Conservation (phyloP, 306 rosid species). For the Prunus fruticosa region DNA sequence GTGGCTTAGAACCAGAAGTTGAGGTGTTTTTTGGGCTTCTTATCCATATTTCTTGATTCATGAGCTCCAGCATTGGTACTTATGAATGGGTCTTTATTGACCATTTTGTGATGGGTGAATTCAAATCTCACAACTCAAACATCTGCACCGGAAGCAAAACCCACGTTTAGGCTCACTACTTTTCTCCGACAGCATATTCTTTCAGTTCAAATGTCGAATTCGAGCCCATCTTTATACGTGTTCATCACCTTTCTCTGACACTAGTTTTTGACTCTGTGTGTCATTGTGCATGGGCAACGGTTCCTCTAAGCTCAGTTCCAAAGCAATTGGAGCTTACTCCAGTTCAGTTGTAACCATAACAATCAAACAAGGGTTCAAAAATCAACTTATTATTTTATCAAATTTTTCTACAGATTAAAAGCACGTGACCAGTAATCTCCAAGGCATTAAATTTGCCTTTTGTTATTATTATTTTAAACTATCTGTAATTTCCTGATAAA, state of each 20-base stretch:
- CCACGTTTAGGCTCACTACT: constrained; percentile 26
- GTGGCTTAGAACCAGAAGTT: background rate
- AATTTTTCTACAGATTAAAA: too few species aligned
- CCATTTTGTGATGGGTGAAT: constrained; percentile 23
- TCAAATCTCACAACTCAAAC: constrained; percentile 26
- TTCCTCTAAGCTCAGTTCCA: constrained; percentile 19
- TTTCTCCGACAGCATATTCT: constrained; percentile 52
- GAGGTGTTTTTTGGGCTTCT: background rate
- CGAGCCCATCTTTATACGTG: constrained; percentile 17
- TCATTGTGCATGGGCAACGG: constrained; percentile 23
- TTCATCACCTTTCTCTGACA: constrained; percentile 15
- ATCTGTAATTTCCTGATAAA: background rate
- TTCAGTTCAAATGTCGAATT: constrained; percentile 15
- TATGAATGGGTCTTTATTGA: constrained; percentile 34
- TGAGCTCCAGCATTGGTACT: constrained; percentile 4
- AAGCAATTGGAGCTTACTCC: constrained; percentile 7
- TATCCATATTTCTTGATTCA: constrained; percentile 20
- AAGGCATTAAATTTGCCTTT: too few species aligned
- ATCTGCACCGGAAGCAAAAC: background rate
- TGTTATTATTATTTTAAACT: too few species aligned
- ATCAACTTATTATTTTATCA: background rate
- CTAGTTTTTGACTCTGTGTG: background rate
- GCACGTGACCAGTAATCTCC: too few species aligned
- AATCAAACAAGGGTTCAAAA: background rate
- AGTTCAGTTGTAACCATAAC: background rate